phyloP scores from a whole-genome alignment of 2,329 filamentous ascomycete genomes.

The Pezizomycotina sp. region DNA sequence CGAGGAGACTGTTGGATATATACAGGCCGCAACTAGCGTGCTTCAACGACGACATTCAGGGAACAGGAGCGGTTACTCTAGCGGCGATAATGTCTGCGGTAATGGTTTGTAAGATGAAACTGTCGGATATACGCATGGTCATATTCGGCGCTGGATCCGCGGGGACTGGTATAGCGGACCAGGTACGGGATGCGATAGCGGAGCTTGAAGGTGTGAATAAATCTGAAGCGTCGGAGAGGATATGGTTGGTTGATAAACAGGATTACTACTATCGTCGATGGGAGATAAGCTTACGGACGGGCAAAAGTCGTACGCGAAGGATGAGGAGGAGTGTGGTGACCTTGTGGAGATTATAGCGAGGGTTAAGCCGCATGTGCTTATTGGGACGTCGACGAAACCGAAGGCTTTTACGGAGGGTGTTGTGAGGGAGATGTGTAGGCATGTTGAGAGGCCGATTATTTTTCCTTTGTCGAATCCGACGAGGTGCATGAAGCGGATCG shows the following conservation, averaged over 20 bases:
- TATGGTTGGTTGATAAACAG: constrained; percentile 49
- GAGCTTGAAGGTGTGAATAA: constrained; percentile 48
- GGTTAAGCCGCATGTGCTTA: constrained; percentile 62
- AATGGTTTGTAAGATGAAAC: constrained; percentile 47
- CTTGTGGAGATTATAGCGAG: constrained; percentile 51
- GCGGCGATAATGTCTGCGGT: constrained; percentile 65
- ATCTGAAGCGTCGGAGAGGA: constrained; percentile 61
- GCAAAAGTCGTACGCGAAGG: constrained; percentile 50
- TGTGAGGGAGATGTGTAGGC: constrained; percentile 56
- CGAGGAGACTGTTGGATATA: constrained; percentile 55
- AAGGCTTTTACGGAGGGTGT: constrained; percentile 59
- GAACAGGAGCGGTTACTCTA: constrained; percentile 72
- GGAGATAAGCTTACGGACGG: constrained; percentile 46
- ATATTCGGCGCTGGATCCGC: constrained; percentile 70
- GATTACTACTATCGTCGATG: constrained; percentile 50
- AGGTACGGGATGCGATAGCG: constrained; percentile 63
- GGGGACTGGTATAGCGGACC: constrained; percentile 49
- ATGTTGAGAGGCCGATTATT: constrained; percentile 56
- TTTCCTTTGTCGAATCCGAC: constrained; percentile 79
- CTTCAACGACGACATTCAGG: constrained; percentile 86
- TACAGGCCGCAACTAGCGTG: constrained; percentile 61
- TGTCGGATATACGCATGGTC: constrained; percentile 54
- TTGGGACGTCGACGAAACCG: constrained; percentile 69
- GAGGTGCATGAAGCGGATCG: constrained; percentile 60
- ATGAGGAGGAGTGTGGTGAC: constrained; percentile 45